Conservation (phyloP, 768 basidiomycete species). For the Podaxis sp. region DNA sequence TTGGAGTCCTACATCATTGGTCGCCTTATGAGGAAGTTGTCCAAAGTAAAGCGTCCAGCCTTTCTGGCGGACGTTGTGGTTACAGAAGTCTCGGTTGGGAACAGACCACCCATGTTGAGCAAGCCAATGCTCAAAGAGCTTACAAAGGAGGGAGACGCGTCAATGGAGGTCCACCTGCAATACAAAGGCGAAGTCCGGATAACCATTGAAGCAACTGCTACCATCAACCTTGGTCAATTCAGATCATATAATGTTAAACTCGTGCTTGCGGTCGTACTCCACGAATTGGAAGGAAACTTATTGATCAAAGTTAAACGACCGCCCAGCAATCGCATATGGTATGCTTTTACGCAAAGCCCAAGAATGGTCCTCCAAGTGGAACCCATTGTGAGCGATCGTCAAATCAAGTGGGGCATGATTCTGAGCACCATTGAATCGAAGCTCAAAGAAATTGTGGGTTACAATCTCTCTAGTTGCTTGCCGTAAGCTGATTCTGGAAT, state of each 20-base stretch:
- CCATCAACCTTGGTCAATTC: conserved; percentile 81
- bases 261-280: conserved; percentile 82
- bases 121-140: conserved; percentile 99
- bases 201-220: conserved; percentile 85
- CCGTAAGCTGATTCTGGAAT: background rate
- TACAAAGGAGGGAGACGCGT: conserved; percentile 89
- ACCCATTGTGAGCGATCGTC: conserved; percentile 91
- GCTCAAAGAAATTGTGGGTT: conserved; percentile 79
- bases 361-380: conserved; percentile 86
- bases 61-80: conserved; percentile 85
- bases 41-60: conserved; percentile 84
- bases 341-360: conserved; percentile 87
- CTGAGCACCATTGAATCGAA: conserved; percentile 84
- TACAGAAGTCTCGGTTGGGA: conserved; percentile 86
- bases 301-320: conserved; percentile 90
- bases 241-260: conserved; percentile 89
- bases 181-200: conserved; percentile 89
- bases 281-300: conserved; percentile 88
- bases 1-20: conserved; percentile 84
- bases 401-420: conserved; percentile 94
- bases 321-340: conserved; percentile 95
- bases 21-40: conserved; percentile 89
- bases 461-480: background rate
- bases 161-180: conserved; percentile 78
- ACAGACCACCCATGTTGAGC: conserved; percentile 79